Evolutionary conservation across 2,329 filamentous ascomycete species (phyloP).

Genomic region (Kalaharituber pfeilii): DNA sequence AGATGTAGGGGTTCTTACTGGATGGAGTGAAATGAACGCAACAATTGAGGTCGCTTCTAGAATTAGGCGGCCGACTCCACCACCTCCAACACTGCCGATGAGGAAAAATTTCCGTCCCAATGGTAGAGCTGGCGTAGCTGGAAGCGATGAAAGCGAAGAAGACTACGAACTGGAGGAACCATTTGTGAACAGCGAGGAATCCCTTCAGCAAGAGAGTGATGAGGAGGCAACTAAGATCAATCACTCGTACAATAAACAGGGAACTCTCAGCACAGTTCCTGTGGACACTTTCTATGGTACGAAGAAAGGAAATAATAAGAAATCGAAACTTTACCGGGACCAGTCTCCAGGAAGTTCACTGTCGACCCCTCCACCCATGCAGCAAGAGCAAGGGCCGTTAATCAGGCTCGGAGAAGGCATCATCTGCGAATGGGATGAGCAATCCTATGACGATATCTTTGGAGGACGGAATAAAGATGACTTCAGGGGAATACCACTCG

Average conservation of each 20-base stretch:
- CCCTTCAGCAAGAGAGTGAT: constrained; percentile 27
- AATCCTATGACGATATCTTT: constrained; percentile 57
- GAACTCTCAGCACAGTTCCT: not conserved
- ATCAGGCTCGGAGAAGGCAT: constrained; percentile 70
- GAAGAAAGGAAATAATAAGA: not conserved
- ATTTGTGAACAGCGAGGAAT: constrained; percentile 16
- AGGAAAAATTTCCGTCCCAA: constrained; percentile 6
- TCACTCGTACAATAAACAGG: not conserved
- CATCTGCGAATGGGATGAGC: constrained; percentile 65
- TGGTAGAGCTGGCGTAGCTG: constrained; percentile 12
- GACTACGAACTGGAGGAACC: constrained; percentile 34
- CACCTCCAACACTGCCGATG: constrained; percentile 8
- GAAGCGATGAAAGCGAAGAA: constrained; percentile 28
- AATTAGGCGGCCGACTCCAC: constrained; percentile 7
- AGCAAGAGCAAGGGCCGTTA: constrained; percentile 40
- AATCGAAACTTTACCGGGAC: not conserved
- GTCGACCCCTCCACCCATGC: not conserved
- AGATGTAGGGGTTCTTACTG: constrained; percentile 47
- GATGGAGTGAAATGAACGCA: constrained; percentile 44
- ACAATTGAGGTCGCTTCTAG: constrained; percentile 17
- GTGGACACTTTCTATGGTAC: not conserved
- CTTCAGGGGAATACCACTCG: constrained; percentile 13
- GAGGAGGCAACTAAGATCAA: constrained; percentile 24
- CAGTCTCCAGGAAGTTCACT: not conserved
- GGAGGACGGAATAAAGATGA: constrained; percentile 25